Conservation (phyloP, 2,329 filamentous ascomycete genomes). For the Akanthomyces dipterigenus region DNA sequence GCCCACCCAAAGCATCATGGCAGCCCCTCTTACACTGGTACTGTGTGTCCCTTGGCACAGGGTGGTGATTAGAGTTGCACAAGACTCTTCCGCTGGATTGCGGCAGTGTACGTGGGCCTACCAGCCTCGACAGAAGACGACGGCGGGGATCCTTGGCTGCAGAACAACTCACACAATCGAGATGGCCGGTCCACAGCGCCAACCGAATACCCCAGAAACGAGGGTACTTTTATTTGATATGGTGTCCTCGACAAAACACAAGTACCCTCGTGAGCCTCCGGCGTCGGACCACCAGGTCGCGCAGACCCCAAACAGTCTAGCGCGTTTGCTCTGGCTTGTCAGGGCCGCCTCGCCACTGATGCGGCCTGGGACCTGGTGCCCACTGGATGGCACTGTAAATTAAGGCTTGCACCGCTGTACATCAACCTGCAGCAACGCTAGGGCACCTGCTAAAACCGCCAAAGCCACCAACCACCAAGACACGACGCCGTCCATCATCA, state of each 20-base stretch:
- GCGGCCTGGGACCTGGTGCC: too few species aligned
- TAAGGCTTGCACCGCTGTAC: neutral
- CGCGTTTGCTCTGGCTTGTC: neutral
- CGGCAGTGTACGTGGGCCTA: neutral
- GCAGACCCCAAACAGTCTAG: neutral
- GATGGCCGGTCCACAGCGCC: slow-evolving; percentile 1
- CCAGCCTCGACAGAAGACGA: neutral
- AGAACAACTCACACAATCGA: slow-evolving; percentile 1
- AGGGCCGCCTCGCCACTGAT: neutral
- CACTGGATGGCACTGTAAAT: neutral
- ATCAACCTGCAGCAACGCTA: neutral
- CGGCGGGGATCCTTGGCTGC: neutral
- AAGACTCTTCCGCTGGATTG: neutral
- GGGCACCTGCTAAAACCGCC: neutral
- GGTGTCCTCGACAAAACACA: neutral
- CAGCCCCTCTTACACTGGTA: too few species aligned
- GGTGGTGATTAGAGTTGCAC: neutral
- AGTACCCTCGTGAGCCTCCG: neutral
- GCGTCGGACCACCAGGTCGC: neutral
- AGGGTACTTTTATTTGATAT: neutral
- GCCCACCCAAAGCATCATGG: too few species aligned
- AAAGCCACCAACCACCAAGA: neutral
- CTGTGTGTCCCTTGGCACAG: too few species aligned
- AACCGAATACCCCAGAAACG: neutral
- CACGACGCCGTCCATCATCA: neutral